A percentile compares a stretch with the other conserved stretches of the same genome.
These are phyloP conservation scores for Neopestalotiopsis clavispora DNA, from an alignment of 2,329 filamentous ascomycete species.

Conservation along the genomic window DNA sequence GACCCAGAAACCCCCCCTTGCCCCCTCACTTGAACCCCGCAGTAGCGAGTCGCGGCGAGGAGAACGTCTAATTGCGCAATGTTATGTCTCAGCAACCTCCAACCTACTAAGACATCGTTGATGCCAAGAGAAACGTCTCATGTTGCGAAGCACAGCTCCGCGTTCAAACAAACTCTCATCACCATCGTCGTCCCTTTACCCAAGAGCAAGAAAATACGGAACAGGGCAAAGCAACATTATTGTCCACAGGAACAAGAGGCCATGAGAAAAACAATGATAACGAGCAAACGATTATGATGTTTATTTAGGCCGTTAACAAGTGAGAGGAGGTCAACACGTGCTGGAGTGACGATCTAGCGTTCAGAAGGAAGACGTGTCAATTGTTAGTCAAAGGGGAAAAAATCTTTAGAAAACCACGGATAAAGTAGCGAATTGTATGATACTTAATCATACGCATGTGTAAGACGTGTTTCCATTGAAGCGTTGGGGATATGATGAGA, in stretches of 20 bases:
- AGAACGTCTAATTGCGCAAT: constrained; percentile 1
- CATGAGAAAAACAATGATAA: neutral
- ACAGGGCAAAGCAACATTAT: neutral
- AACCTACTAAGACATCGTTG: neutral
- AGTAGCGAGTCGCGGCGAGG: neutral
- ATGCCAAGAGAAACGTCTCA: neutral
- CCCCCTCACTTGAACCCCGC: constrained; percentile 11
- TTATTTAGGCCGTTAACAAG: neutral
- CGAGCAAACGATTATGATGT: constrained; percentile 6
- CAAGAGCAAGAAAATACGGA: neutral
- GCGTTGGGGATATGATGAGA: neutral
- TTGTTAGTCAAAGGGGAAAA: neutral
- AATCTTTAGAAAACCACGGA: neutral
- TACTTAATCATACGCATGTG: neutral
- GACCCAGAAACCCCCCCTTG: constrained; percentile 2
- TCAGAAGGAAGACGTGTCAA: neutral
- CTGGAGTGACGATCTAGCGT: neutral
- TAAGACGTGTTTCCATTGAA: neutral
- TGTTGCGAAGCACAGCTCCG: neutral
- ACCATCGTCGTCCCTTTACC: too few species aligned
- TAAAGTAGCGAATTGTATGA: neutral
- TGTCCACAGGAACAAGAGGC: neutral
- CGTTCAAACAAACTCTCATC: neutral
- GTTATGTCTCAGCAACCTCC: neutral
- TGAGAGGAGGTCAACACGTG: neutral